Percentiles rank a stretch among this genome's conserved stretches.
Conservation (phyloP, 2,329 filamentous ascomycete species). For the Alternaria gansuensis region DNA sequence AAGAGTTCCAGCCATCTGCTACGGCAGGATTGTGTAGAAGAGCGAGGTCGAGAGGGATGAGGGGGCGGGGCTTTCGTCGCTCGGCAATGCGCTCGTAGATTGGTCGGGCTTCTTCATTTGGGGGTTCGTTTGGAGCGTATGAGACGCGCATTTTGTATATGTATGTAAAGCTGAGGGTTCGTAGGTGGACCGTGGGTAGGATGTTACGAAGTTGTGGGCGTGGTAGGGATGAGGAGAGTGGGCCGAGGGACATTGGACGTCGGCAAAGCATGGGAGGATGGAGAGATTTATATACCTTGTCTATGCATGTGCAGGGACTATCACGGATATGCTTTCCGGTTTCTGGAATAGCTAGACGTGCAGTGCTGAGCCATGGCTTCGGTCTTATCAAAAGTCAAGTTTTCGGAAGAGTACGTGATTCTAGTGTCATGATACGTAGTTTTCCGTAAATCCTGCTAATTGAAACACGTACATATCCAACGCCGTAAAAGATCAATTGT, state of each 20-base stretch:
- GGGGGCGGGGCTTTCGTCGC: constrained; percentile 60
- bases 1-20: constrained; percentile 68
- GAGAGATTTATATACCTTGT: constrained; percentile 14
- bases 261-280: neutral
- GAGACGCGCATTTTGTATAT: constrained; percentile 62
- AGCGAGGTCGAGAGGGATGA: constrained; percentile 65
- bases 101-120: constrained; percentile 57
- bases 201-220: neutral
- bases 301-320: constrained; percentile 12
- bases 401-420: constrained; percentile 1
- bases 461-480: constrained; percentile 25
- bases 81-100: constrained; percentile 63
- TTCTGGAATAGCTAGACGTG: constrained; percentile 6
- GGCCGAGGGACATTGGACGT: constrained; percentile 3
- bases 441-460: constrained; percentile 21
- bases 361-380: neutral
- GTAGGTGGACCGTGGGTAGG: neutral
- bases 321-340: constrained; percentile 16
- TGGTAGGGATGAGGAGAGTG: neutral
- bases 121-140: constrained; percentile 62
- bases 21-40: constrained; percentile 65
- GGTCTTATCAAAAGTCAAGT: neutral
- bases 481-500: constrained; percentile 12
- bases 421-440: neutral
- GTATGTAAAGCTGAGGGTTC: constrained; percentile 18